Evolutionary conservation across 2,329 filamentous ascomycete species (phyloP).

Genomic region (Hypocreales sp.): DNA sequence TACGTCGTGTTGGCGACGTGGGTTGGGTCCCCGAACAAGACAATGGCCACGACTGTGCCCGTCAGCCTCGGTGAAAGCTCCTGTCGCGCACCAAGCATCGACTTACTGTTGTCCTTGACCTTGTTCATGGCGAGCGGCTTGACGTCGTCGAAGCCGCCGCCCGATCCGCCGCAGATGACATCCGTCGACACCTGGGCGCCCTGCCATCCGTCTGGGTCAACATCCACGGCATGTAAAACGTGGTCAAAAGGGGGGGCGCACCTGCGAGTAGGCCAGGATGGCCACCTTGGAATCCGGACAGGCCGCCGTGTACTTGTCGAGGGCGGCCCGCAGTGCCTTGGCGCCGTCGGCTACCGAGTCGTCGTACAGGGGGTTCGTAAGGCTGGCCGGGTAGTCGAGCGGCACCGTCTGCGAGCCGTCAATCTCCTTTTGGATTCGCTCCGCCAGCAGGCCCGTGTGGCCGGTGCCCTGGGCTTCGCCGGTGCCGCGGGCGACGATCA

Average conservation of each 20-base stretch:
- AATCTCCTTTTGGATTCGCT: conserved; percentile 15
- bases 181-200: conserved; percentile 23
- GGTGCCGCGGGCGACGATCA: conserved; percentile 24
- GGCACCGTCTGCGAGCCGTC: conserved; percentile 17
- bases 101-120: conserved; percentile 19
- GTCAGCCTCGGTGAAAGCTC: not conserved
- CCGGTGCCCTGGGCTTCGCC: conserved; percentile 18
- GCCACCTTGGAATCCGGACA: conserved; percentile 25
- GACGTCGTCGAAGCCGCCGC: conserved; percentile 11
- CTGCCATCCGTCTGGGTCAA: no score
- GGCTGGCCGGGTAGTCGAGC: conserved; percentile 22
- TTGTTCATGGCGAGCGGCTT: conserved; percentile 10
- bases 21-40: conserved; percentile 25
- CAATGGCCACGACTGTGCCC: conserved; percentile 22
- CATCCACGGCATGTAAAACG: no score
- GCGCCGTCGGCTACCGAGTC: conserved; percentile 19
- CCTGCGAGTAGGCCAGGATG: conserved; percentile 26
- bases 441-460: conserved; percentile 15
- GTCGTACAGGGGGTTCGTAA: conserved; percentile 15
- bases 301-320: conserved; percentile 15
- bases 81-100: not conserved
- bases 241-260: no score
- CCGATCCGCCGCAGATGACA: conserved; percentile 20
- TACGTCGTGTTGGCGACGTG: conserved; percentile 19
- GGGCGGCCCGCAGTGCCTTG: conserved; percentile 12